Evolutionary conservation across 495 filamentous ascomycete species (phyloP), one percentile per base, ranked within the genome.

Genomic region (Aspergillus coremiiformis): DNA sequence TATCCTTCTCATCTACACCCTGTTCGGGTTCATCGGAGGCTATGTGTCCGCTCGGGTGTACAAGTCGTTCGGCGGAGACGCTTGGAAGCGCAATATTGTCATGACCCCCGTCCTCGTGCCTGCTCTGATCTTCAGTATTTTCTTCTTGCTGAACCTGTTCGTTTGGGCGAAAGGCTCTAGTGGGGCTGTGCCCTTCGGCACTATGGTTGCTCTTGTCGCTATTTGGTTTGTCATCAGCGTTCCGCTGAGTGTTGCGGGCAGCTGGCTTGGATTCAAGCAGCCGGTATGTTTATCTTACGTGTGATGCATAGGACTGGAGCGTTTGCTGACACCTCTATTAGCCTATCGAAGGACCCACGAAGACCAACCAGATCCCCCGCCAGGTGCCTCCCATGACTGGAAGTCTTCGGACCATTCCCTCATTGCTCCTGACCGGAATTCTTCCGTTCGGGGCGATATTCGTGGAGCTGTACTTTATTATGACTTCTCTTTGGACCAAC

Each of bases 181-280:
- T 39, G 93, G 94, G 21, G 93, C 93, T 24, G 93, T 98, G 6
- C 93, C 93, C 0, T 95, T 98, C 68, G 87, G 85, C 15, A 97
- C 93, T 5, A 98, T 98, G 93, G 77, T 98, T 39, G 83, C 94
- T 39, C 81, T 98, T 49, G 76, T 97, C 20, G 74, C 81, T 52
- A 95, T 98, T 65, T 98, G 93, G 93, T 98, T 98, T 68, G 60
- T 95, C 62, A 94, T 98, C 66, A 92, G 86, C 49, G 85, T 96
- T 9, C 94, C 93, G 5, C 79, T 97, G 53, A 93, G 87, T 50
- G 78, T 96, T 45, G 85, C 83, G 10, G 93, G 93, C 48, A 92
- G 87, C 56, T 98, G 94, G 94, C 59, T 96, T 39, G 93, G 87
- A 44, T 96, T 98, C 78, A 81, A 75, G 58, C 78, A 83, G 60